Conservation (phyloP, 2,329 filamentous ascomycete species). For the Trichoderma gracile region DNA sequence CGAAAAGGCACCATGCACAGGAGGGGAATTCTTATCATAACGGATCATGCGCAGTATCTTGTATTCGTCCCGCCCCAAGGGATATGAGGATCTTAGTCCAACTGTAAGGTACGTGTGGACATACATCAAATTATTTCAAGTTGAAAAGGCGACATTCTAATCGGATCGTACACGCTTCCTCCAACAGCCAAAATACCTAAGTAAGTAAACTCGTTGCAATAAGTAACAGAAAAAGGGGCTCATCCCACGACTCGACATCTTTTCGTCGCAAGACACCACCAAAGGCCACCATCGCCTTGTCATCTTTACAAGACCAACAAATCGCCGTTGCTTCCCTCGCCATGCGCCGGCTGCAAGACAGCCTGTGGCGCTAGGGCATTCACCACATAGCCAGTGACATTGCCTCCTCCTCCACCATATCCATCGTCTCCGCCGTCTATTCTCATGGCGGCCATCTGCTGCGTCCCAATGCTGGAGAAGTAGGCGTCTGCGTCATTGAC, state of each 20-base stretch:
- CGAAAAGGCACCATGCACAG: too few relatives aligned
- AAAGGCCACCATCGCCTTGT: background rate
- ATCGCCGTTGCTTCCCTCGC: conserved; percentile 67
- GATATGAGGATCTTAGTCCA: background rate
- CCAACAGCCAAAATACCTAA: background rate
- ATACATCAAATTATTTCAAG: conserved; percentile 2
- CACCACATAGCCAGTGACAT: conserved; percentile 66
- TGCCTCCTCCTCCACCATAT: conserved; percentile 60
- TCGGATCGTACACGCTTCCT: conserved; percentile 12
- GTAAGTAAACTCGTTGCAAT: background rate
- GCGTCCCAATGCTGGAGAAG: conserved; percentile 74
- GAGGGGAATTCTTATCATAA: too few relatives aligned
- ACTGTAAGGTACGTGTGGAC: background rate
- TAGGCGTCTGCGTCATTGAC: conserved; percentile 87
- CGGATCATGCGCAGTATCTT: too few relatives aligned
- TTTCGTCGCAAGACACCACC: background rate
- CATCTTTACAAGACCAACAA: conserved; percentile 62
- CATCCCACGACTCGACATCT: conserved; percentile 2
- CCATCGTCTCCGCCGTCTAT: conserved; percentile 63
- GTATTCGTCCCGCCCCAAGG: background rate
- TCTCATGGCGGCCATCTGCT: conserved; percentile 72
- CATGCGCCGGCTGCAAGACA: conserved; percentile 68
- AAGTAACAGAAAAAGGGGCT: background rate
- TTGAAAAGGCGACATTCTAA: conserved; percentile 8
- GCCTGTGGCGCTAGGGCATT: conserved; percentile 80